Evolutionary conservation across 169 alveolate genomes (phyloP).

Genomic region (Eimeria sp.): DNA sequence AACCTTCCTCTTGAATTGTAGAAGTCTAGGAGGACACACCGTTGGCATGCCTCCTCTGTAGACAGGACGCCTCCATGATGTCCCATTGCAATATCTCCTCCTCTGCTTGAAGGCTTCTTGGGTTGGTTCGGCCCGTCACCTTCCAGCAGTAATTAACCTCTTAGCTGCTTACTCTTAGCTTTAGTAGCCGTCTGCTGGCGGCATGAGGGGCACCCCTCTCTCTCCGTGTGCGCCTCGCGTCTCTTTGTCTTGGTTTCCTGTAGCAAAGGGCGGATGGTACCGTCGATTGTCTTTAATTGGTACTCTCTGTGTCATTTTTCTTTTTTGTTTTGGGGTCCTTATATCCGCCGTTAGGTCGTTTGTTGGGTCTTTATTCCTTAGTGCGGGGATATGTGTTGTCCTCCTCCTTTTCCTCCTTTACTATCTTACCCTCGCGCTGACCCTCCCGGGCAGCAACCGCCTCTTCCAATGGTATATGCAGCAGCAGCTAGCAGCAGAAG

Average conservation of each 20-base stretch:
- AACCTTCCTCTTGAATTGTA: neutral
- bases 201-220: slow-evolving; percentile 54
- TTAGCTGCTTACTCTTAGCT: neutral
- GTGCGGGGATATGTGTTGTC: neutral
- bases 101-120: neutral
- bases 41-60: neutral
- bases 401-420: neutral
- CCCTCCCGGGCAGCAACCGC: slow-evolving; percentile 55
- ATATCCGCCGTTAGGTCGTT: neutral
- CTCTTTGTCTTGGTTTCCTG: slow-evolving; percentile 29
- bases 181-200: slow-evolving; percentile 2
- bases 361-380: neutral
- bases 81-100: neutral
- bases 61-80: neutral
- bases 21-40: neutral
- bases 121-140: neutral
- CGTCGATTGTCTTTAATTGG: neutral
- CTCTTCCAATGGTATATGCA: slow-evolving; percentile 56
- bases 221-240: slow-evolving; percentile 56
- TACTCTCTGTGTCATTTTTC: neutral
- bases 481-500: slow-evolving; percentile 66
- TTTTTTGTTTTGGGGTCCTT: neutral
- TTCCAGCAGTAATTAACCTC: neutral
- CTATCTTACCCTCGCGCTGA: slow-evolving; percentile 42
- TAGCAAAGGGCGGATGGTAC: neutral